A percentile compares a stretch with the other conserved stretches of the same genome.
These are phyloP conservation scores for Umbelopsis sp. DNA, from an alignment of 192 early-diverging fungal genomes.

Conservation along the genomic window DNA sequence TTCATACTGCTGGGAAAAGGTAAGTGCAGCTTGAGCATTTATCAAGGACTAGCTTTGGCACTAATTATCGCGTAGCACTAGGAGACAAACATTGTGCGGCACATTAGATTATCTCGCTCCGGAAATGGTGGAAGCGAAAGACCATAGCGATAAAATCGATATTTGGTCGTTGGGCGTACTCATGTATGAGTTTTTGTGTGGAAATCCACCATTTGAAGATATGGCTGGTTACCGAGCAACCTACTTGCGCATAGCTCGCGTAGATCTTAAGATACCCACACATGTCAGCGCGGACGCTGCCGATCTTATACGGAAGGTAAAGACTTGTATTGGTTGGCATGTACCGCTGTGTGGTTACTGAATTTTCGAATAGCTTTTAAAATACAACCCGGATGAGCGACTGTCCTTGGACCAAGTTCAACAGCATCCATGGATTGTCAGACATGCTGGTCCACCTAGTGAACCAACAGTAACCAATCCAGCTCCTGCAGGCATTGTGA, in stretches of 20 bases:
- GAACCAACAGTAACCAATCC: background rate
- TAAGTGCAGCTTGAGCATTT: constrained; percentile 1
- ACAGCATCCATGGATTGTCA: constrained; percentile 67
- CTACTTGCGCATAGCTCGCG: constrained; percentile 80
- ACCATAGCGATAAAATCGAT: constrained; percentile 83
- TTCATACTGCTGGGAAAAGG: constrained; percentile 76
- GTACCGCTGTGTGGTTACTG: background rate
- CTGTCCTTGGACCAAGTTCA: constrained; percentile 76
- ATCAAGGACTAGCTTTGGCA: background rate
- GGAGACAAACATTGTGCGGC: constrained; percentile 89
- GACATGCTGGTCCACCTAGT: background rate
- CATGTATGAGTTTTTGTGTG: constrained; percentile 92
- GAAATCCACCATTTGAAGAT: constrained; percentile 91
- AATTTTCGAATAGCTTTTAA: constrained; percentile 60
- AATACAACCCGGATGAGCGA: constrained; percentile 69
- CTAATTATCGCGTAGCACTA: constrained; percentile 15
- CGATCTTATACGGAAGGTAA: constrained; percentile 84
- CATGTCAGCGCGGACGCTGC: constrained; percentile 77
- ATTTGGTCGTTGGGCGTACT: constrained; percentile 93
- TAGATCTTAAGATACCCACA: constrained; percentile 82
- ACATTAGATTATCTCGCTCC: constrained; percentile 96
- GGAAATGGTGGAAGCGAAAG: constrained; percentile 90
- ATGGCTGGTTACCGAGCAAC: constrained; percentile 65
- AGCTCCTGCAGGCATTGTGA: background rate
- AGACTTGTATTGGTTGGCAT: background rate